Conservation (phyloP, 352 stramenopile species). For the Phytophthora ramorum region DNA sequence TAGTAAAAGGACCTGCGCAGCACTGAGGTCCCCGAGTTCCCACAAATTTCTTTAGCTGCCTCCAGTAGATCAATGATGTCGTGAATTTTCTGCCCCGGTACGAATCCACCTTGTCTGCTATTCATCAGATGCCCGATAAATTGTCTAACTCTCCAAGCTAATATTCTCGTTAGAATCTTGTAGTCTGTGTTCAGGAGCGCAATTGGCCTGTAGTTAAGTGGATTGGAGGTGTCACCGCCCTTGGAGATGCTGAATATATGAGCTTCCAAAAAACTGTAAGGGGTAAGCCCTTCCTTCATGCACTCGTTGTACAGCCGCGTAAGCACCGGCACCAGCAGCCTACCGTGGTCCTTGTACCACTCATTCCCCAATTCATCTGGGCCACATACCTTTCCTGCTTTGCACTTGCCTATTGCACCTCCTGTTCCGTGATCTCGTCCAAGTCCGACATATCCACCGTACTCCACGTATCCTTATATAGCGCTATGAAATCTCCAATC, state of each 20-base stretch:
- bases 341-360: background rate
- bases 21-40: background rate
- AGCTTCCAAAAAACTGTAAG: background rate
- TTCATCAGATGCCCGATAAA: background rate
- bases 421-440: background rate
- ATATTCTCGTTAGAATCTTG: conserved; percentile 10
- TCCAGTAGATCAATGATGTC: background rate
- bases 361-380: background rate
- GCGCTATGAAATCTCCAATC: background rate
- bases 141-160: background rate
- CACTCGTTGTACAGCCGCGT: background rate
- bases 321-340: background rate
- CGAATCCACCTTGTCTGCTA: background rate
- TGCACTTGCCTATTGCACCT: background rate
- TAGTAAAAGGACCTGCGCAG: background rate
- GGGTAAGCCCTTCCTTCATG: background rate
- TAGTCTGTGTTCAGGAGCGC: conserved; percentile 6
- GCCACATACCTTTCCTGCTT: background rate
- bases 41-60: background rate
- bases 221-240: background rate
- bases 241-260: background rate
- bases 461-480: background rate
- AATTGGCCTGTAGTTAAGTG: background rate
- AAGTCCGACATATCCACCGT: background rate
- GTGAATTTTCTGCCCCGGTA: background rate